Base-by-base conservation (phyloP, 2,329 filamentous ascomycete species). In the Calonectria ilicicola region DNA sequence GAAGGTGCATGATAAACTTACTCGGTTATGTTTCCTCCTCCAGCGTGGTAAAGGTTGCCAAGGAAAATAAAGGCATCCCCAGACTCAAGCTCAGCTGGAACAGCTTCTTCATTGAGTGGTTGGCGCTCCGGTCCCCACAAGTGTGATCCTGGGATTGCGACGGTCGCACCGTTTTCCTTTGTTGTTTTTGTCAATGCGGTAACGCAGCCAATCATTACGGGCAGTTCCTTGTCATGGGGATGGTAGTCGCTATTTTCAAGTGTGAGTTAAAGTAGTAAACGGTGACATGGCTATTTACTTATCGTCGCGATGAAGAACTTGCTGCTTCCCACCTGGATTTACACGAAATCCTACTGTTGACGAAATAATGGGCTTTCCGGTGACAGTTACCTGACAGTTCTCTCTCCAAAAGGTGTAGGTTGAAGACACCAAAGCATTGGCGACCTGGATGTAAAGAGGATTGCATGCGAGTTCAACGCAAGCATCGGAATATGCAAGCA, bases 61-160 rank as follows among this genome's bases (percentile, higher is more conserved):
- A 85, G 69, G 47, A 86, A 84, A 21, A 85, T 81, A 46, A 82
- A 76, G 14, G 83, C 82, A 56, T 85, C 84, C 3, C 84, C 84
- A 4, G 81, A 72, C 23, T 84, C 81, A 27, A 86, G 77, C 63
- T 85, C 83, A 1, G 82, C 84, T 0, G 82, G 80, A 8, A 83
- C 76, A 1, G 83, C 82, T 51, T 86, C 84, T 9, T 84, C 79
- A 29, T 81, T 76, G 9, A 81, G 69, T 2, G 85, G 85, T 9
- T 76, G 77, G 1, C 82, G 79, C 2, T 84, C 82, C 7, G 81
- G 78, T 1, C 81, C 83, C 85, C 85, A 86, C 12, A 84, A 75
- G 74, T 86, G 84, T 10, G 80, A 82, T 6, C 81, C 80, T 0
- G 84, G 84, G 51, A 86, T 85, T 2, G 80, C 82, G 23, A 83